Evolutionary conservation across 2,329 filamentous ascomycete species (phyloP).

Genomic region (Fusarium penzigii): DNA sequence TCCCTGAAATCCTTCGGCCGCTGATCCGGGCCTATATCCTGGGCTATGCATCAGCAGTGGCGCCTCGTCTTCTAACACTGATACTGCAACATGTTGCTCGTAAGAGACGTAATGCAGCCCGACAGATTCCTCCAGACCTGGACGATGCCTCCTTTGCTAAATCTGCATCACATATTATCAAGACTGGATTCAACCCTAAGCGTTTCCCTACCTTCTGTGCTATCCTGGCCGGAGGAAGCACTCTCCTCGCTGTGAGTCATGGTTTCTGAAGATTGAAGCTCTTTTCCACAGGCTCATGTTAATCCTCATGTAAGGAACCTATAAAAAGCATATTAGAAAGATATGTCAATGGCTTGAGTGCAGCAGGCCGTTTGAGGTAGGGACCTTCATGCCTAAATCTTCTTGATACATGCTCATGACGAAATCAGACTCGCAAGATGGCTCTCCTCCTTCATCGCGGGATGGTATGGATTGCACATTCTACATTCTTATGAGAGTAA

Average conservation of each 20-base stretch:
- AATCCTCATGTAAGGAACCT: constrained; percentile 29
- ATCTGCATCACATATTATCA: constrained; percentile 44
- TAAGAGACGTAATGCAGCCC: constrained; percentile 29
- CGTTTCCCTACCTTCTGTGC: constrained; percentile 66
- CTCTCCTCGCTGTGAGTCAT: constrained; percentile 56
- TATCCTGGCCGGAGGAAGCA: constrained; percentile 59
- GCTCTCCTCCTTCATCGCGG: constrained; percentile 60
- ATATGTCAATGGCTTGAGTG: constrained; percentile 23
- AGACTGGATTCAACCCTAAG: constrained; percentile 52
- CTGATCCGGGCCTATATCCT: constrained; percentile 60
- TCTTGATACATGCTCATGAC: constrained; percentile 7
- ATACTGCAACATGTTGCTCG: constrained; percentile 51
- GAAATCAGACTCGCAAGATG: constrained; percentile 53
- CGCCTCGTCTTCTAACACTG: constrained; percentile 56
- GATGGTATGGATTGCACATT: constrained; percentile 57
- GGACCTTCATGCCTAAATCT: neutral
- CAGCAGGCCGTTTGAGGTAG: constrained; percentile 31
- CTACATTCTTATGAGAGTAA: constrained; percentile 57
- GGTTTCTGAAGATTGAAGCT: neutral
- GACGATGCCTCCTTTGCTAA: constrained; percentile 34
- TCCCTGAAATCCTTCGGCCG: constrained; percentile 56
- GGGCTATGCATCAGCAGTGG: constrained; percentile 61
- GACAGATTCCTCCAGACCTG: constrained; percentile 29
- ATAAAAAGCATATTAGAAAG: constrained; percentile 32
- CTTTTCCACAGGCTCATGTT: constrained; percentile 3